These are phyloP conservation scores for Pholiota adiposa DNA, from an alignment of 1,284 basidiomycete species.

Conservation along the genomic window DNA sequence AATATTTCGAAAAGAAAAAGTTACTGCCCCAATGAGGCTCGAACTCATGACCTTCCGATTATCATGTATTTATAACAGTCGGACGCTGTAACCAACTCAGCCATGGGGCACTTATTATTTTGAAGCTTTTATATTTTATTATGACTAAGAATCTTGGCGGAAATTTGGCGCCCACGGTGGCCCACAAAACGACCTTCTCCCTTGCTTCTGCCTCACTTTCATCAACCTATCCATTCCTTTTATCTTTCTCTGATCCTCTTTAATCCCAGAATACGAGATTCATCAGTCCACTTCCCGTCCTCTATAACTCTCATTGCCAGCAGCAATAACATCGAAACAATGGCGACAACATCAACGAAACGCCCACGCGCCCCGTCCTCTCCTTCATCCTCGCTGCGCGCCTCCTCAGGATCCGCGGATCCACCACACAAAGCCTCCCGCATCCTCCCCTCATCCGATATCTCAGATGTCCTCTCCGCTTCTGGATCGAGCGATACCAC, in stretches of 20 bases:
- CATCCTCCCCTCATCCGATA: conserved; percentile 17
- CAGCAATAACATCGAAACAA: not conserved
- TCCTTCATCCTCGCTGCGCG: conserved; percentile 25
- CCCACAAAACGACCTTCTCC: too few species aligned
- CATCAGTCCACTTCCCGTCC: not conserved
- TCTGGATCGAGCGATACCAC: conserved; percentile 2
- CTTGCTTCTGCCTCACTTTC: too few species aligned
- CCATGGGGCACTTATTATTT: conserved; percentile 65
- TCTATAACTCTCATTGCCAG: not conserved
- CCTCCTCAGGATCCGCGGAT: conserved; percentile 24
- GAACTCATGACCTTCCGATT: conserved; percentile 51
- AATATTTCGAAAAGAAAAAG: conserved; percentile 13
- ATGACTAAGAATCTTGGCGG: too few species aligned
- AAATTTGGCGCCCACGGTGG: not conserved
- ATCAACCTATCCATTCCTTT: too few species aligned
- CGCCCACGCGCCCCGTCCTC: conserved; percentile 32
- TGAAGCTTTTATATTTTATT: too few species aligned
- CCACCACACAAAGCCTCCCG: conserved; percentile 35
- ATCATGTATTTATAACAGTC: conserved; percentile 57
- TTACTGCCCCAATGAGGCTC: conserved; percentile 71
- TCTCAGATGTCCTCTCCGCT: not conserved
- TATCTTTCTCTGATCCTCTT: too few species aligned
- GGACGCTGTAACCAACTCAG: conserved; percentile 85
- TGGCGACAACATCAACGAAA: conserved; percentile 15
- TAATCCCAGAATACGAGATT: not conserved